A percentile compares a stretch with the other conserved stretches of the same genome.
Conservation (phyloP, 495 filamentous ascomycete species). For the Podospora pseudoanserina region DNA sequence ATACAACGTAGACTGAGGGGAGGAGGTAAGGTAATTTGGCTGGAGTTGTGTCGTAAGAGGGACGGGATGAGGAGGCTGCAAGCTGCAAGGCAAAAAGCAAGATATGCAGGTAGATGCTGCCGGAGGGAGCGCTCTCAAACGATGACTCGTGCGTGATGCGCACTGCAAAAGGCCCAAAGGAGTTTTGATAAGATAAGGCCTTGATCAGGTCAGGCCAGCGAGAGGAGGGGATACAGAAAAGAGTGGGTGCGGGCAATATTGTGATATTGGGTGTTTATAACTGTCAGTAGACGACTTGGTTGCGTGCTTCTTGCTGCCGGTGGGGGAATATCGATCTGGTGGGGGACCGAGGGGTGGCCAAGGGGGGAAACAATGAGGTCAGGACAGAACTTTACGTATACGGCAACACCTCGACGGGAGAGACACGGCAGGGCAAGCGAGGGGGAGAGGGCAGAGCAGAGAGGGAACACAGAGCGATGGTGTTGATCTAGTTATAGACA, state of each 20-base stretch:
- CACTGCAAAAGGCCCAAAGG: conserved; percentile 14
- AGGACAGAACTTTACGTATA: not conserved
- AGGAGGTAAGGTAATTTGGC: not conserved
- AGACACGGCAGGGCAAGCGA: too few species aligned
- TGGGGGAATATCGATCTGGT: too few species aligned
- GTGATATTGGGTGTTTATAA: not conserved
- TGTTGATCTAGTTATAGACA: not conserved
- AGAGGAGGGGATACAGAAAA: not conserved
- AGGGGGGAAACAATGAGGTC: not conserved
- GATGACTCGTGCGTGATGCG: conserved; percentile 8
- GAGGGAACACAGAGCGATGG: not conserved
- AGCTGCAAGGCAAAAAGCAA: conserved; percentile 14
- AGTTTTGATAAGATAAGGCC: not conserved
- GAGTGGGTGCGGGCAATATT: conserved; percentile 1
- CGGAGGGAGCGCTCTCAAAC: not conserved
- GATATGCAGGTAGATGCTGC: conserved; percentile 7
- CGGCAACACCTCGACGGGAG: too few species aligned
- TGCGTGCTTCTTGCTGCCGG: not conserved
- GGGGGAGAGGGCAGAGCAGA: too few species aligned
- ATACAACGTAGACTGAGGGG: not conserved
- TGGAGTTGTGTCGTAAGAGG: not conserved
- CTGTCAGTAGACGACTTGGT: not conserved
- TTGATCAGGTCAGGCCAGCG: not conserved
- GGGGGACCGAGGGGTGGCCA: not conserved
- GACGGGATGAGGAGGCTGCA: conserved; percentile 1